These are phyloP conservation scores for Umbellularia californica DNA, from an alignment of 164 flowering plant genomes.

Conservation along the genomic window DNA sequence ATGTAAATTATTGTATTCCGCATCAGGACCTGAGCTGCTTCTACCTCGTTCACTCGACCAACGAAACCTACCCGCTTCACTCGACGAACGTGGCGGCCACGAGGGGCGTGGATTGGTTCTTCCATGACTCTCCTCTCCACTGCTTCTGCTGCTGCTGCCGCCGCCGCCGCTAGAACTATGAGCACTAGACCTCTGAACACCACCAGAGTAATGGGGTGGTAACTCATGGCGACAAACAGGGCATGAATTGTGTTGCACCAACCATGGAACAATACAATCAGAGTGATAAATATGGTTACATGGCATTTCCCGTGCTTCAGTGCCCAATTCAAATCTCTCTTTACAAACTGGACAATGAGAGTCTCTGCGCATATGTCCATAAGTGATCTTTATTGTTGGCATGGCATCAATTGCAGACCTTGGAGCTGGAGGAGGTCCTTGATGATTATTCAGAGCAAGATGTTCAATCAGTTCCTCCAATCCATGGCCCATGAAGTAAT, in stretches of 20 bases:
- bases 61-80: too few species aligned
- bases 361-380: slow-evolving; percentile 61
- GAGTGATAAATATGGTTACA: slow-evolving; percentile 72
- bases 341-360: slow-evolving; percentile 76
- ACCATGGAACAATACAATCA: slow-evolving; percentile 84
- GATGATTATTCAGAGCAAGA: slow-evolving; percentile 37
- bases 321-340: slow-evolving; percentile 64
- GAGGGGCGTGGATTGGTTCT: too few species aligned
- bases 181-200: slow-evolving; percentile 16
- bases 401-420: slow-evolving; percentile 61
- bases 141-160: slow-evolving; percentile 19
- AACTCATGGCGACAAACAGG: slow-evolving; percentile 77
- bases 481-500: slow-evolving; percentile 77
- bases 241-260: slow-evolving; percentile 72
- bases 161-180: slow-evolving; percentile 28
- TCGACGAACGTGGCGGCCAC: too few species aligned
- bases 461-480: slow-evolving; percentile 73
- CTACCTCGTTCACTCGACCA: too few species aligned
- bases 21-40: too few species aligned
- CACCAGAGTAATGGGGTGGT: slow-evolving; percentile 33
- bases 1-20: too few species aligned
- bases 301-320: slow-evolving; percentile 71
- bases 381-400: slow-evolving; percentile 66
- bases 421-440: slow-evolving; percentile 76
- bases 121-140: neutral